Evolutionary conservation across 2,329 filamentous ascomycete species (phyloP).

Genomic region (Microdochium paspali): DNA sequence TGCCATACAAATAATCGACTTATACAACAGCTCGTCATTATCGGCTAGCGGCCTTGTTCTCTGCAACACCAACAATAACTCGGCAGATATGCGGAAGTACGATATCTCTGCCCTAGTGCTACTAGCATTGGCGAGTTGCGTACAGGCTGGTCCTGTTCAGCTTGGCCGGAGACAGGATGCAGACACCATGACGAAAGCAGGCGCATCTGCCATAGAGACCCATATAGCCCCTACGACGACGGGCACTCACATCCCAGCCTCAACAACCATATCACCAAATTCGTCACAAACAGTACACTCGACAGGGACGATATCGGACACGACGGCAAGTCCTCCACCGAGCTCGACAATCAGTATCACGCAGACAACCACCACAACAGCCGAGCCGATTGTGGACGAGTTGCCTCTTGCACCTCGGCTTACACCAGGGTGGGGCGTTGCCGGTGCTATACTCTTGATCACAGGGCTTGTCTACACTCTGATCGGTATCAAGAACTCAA

Average conservation of each 20-base stretch:
- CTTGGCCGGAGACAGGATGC: neutral
- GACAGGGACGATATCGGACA: no score
- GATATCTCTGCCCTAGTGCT: no score
- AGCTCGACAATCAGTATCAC: neutral
- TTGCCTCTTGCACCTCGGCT: constrained; percentile 67
- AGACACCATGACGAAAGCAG: neutral
- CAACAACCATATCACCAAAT: no score
- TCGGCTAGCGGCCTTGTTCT: no score
- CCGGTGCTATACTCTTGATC: constrained; percentile 65
- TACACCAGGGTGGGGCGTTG: constrained; percentile 73
- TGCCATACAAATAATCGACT: no score
- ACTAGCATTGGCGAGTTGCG: neutral
- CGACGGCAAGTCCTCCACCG: neutral
- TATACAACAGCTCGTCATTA: no score
- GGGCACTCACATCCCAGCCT: no score
- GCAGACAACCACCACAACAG: constrained; percentile 1
- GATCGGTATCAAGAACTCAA: constrained; percentile 74
- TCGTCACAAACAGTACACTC: no score
- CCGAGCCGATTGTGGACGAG: constrained; percentile 35
- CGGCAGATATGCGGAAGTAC: no score
- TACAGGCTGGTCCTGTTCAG: neutral
- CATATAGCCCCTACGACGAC: neutral
- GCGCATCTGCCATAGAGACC: neutral
- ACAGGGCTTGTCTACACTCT: constrained; percentile 64
- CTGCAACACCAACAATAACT: no score